Evolutionary conservation across 768 basidiomycete species (phyloP), one percentile per base, ranked within the genome.

Genomic region (Boletus huronensis): DNA sequence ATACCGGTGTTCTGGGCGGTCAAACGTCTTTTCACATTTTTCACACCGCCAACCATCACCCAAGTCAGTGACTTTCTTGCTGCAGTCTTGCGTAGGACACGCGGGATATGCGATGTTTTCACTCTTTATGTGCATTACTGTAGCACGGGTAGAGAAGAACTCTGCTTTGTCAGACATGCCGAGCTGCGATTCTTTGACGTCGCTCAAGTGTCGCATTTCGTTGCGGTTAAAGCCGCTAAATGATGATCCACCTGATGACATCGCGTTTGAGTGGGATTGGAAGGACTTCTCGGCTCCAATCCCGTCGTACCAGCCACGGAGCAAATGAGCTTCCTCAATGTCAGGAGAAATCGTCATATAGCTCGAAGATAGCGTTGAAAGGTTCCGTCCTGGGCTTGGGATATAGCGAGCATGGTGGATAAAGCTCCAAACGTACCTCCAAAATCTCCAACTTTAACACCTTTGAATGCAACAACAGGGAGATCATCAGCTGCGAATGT

Each of bases 281-380:
- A 94, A 98, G 1, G 78, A 70, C 38, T 81, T 72, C 2, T 75
- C 73, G 1, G 77, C 69, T 2, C 94, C 96, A 19, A 77, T 71
- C 9, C 79, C 78, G 55, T 95, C 92, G 69, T 84, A 98, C 97
- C 97, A 99, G 38, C 96, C 97, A 44, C 92, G 82, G 40, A 98
- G 78, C 2, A 74, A 65, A 65, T 93, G 91, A 1, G 90, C 90
- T 52, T 94, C 91, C n/a, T 82, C 77, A n/a, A 95, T 88, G 60
- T 98, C 92, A 6, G 96, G 96, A 59, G 93, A 87, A 62, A 90
- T 67, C n/a, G 81, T 74, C 85, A 97, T 88, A 3, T 82, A 83
- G 54, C 89, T 90, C 5, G 85, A 82, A 66, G 84, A 87, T 59
- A 84, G 75, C 84, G 91, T 88, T 2, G 92, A 93, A 45, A 99